Evolutionary conservation across 441 rosid species (phyloP).

Genomic region (Gossypium lobatum): DNA sequence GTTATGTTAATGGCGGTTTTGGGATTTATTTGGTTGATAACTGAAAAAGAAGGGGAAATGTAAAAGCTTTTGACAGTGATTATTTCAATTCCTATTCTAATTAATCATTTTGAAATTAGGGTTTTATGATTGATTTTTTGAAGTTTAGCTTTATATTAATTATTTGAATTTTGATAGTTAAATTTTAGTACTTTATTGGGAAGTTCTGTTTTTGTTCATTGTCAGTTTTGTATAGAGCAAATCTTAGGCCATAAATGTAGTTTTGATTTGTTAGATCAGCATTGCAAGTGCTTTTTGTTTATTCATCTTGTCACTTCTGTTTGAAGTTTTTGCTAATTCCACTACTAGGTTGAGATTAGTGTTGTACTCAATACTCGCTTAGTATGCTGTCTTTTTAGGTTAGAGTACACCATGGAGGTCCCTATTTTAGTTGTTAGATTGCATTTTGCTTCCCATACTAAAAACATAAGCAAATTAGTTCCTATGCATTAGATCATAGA

Average conservation of each 20-base stretch:
- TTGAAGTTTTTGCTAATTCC: background rate
- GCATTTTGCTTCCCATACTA: too few relatives aligned
- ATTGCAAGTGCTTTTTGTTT: background rate
- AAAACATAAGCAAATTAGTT: too few relatives aligned
- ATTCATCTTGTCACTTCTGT: too few relatives aligned
- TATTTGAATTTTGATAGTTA: background rate
- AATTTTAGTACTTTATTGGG: background rate
- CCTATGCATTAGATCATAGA: too few relatives aligned
- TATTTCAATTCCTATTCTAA: background rate
- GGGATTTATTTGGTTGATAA: background rate
- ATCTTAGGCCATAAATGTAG: background rate
- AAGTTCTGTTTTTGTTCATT: background rate
- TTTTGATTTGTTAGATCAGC: background rate
- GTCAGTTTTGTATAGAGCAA: background rate
- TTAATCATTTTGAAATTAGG: background rate
- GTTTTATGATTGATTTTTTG: background rate
- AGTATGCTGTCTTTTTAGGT: background rate
- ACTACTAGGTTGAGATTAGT: background rate
- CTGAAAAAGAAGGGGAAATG: background rate
- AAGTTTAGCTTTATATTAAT: background rate
- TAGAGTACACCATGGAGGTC: too few relatives aligned
- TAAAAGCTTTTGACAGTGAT: background rate
- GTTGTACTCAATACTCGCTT: background rate
- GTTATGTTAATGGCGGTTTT: background rate
- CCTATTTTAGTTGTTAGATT: too few relatives aligned